Conservation (phyloP, 352 stramenopile genomes). For the Phytophthora pseudosyringae region DNA sequence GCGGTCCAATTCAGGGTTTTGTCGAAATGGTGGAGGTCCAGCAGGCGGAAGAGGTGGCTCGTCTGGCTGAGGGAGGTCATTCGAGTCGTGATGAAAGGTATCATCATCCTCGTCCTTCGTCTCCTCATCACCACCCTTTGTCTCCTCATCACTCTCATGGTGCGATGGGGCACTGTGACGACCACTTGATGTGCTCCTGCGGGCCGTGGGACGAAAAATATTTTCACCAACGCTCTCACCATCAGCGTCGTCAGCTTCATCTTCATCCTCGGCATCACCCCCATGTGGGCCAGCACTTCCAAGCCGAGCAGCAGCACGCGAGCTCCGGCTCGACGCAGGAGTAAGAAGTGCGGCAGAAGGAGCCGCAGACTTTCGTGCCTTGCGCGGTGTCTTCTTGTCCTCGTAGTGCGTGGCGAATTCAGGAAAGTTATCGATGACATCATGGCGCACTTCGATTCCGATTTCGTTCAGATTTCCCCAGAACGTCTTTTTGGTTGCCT, state of each 20-base stretch:
- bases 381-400: constrained; percentile 36
- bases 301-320: constrained; percentile 16
- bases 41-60: constrained; percentile 34
- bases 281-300: constrained; percentile 23
- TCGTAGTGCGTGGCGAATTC: constrained; percentile 54
- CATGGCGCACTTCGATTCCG: constrained; percentile 53
- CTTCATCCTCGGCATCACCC: constrained; percentile 10
- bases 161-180: constrained; percentile 26
- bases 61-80: constrained; percentile 6
- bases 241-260: constrained; percentile 26
- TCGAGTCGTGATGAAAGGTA: constrained; percentile 1
- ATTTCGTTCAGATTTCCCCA: constrained; percentile 37
- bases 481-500: constrained; percentile 59
- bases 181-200: constrained; percentile 40
- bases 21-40: constrained; percentile 33
- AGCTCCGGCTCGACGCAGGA: constrained; percentile 26
- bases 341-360: constrained; percentile 5
- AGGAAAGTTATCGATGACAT: constrained; percentile 60
- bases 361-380: constrained; percentile 30
- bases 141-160: constrained; percentile 43
- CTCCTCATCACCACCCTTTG: constrained; percentile 25
- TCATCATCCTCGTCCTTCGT: constrained; percentile 13
- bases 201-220: constrained; percentile 29
- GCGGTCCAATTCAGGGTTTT: constrained; percentile 42
- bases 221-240: constrained; percentile 22